Conservation (phyloP, 768 basidiomycete genomes). For the Gymnopilus dilepis region DNA sequence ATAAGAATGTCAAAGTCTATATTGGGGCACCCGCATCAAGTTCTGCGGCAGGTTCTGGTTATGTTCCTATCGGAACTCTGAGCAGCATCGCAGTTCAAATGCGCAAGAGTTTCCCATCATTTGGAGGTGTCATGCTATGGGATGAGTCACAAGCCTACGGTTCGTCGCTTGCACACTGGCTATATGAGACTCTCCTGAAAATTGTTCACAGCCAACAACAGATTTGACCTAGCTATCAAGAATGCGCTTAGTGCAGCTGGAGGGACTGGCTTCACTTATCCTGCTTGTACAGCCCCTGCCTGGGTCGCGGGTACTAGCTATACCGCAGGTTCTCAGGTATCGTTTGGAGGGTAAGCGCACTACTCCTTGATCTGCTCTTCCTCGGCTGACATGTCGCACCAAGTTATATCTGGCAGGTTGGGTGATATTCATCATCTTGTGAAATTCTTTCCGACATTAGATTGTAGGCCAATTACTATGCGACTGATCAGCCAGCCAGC, state of each 20-base stretch:
- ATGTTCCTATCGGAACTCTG: constrained; percentile 53
- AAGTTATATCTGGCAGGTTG: constrained; percentile 71
- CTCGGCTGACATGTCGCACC: constrained; percentile 7
- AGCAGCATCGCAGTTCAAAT: constrained; percentile 52
- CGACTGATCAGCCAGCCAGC: constrained; percentile 50
- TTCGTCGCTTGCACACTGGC: constrained; percentile 38
- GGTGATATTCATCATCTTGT: not conserved
- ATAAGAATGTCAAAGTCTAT: constrained; percentile 66
- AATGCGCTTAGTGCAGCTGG: constrained; percentile 62
- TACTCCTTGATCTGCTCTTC: not conserved
- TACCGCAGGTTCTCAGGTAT: constrained; percentile 54
- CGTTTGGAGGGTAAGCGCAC: constrained; percentile 62
- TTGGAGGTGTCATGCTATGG: constrained; percentile 68
- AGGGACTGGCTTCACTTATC: constrained; percentile 72
- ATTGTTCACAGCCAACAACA: constrained; percentile 50
- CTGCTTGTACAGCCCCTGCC: constrained; percentile 61
- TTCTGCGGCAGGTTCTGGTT: constrained; percentile 64
- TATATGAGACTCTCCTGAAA: not conserved
- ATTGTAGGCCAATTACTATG: constrained; percentile 64
- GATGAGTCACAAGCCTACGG: constrained; percentile 54
- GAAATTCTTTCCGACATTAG: not conserved
- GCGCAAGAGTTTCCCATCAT: constrained; percentile 63
- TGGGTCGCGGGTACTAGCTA: constrained; percentile 56
- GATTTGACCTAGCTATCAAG: constrained; percentile 67
- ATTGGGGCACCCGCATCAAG: constrained; percentile 67